A percentile compares a stretch with the other conserved stretches of the same genome.
Evolutionary conservation across 106 monocot species (phyloP).

Genomic region (Triglochin maritima): DNA sequence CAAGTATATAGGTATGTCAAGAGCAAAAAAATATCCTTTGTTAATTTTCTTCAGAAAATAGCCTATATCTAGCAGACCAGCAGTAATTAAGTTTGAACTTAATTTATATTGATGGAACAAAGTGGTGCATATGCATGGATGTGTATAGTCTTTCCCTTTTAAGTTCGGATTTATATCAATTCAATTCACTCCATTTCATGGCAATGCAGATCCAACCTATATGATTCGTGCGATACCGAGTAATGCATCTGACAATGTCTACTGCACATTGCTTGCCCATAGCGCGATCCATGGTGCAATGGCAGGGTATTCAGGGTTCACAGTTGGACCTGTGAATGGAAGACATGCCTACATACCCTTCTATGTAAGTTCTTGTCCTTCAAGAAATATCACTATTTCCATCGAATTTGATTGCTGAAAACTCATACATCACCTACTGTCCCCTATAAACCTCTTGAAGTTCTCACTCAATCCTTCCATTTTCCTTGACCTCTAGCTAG

Average conservation of each 20-base stretch:
- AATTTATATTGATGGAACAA: too few relatives aligned
- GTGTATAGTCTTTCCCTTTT: too few relatives aligned
- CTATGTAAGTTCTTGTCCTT: neutral
- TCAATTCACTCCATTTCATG: too few relatives aligned
- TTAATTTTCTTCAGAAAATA: neutral
- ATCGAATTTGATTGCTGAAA: too few relatives aligned
- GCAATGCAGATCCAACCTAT: conserved; percentile 10
- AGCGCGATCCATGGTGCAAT: conserved; percentile 13
- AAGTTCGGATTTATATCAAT: neutral
- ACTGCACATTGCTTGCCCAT: conserved; percentile 14
- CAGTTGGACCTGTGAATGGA: conserved; percentile 8
- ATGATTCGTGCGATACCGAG: conserved; percentile 11
- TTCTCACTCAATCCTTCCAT: too few relatives aligned
- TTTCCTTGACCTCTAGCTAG: too few relatives aligned
- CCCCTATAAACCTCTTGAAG: too few relatives aligned
- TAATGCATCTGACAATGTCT: conserved; percentile 14
- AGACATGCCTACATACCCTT: conserved; percentile 11
- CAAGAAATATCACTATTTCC: too few relatives aligned
- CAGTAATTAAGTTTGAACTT: neutral
- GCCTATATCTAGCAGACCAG: neutral
- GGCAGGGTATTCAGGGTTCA: conserved; percentile 14
- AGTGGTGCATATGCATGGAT: neutral
- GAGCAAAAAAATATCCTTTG: neutral
- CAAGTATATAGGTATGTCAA: conserved; percentile 15
- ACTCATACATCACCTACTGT: too few relatives aligned